Percentiles rank a stretch among this genome's conserved stretches.
Evolutionary conservation across 140 eudicot genomes (phyloP).

Genomic region (Artemisia princeps): DNA sequence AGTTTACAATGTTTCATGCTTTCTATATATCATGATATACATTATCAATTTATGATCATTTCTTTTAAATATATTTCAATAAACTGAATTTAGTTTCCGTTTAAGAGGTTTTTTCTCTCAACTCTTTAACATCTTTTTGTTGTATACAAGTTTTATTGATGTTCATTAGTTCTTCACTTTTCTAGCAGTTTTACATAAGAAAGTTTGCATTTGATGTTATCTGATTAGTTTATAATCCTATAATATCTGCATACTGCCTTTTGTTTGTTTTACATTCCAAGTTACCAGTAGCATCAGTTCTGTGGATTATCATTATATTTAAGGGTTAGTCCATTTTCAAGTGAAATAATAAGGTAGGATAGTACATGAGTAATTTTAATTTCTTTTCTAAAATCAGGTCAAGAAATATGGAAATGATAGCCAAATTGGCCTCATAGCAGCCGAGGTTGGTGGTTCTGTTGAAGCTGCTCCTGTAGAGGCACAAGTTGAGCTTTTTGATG

Average conservation of each 20-base stretch:
- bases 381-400: conserved; percentile 37
- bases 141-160: background rate
- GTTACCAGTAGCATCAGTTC: conserved; percentile 5
- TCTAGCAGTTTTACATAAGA: background rate
- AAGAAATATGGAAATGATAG: conserved; percentile 91
- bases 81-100: too few relatives aligned
- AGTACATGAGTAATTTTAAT: background rate
- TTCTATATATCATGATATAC: too few relatives aligned
- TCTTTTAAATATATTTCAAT: too few relatives aligned
- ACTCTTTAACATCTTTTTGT: background rate
- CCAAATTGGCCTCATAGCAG: conserved; percentile 74
- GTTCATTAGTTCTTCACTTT: background rate
- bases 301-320: background rate
- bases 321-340: background rate
- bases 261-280: conserved; percentile 11
- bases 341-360: conserved; percentile 1
- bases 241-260: conserved; percentile 11
- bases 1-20: too few relatives aligned
- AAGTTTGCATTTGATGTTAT: conserved; percentile 8
- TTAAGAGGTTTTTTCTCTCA: background rate
- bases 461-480: conserved; percentile 88
- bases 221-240: conserved; percentile 9
- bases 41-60: too few relatives aligned
- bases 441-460: conserved; percentile 90
- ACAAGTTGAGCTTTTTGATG: conserved; percentile 92